Percentiles rank a stretch among this genome's conserved stretches.
Evolutionary conservation across 106 monocot genomes (phyloP).

Genomic region (Agapanthus africanus): DNA sequence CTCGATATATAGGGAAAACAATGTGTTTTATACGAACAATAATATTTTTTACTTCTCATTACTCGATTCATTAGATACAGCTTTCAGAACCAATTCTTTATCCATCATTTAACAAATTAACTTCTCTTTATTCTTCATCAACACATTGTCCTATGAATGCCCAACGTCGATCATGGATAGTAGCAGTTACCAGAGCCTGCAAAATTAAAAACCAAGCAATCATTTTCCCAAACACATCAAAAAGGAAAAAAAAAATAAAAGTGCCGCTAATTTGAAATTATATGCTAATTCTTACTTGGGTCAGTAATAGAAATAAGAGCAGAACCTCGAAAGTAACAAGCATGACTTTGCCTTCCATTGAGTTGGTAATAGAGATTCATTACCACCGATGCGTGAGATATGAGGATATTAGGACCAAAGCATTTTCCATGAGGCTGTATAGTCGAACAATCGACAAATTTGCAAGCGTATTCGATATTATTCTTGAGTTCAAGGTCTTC

Average conservation of each 20-base stretch:
- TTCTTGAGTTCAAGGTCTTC: constrained; percentile 15
- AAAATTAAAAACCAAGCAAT: background rate
- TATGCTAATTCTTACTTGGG: background rate
- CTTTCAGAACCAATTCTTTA: too few species aligned
- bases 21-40: too few species aligned
- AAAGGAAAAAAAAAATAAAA: too few species aligned
- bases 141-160: too few species aligned
- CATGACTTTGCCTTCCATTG: background rate
- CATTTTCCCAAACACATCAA: too few species aligned
- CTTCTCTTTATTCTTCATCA: too few species aligned
- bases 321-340: background rate
- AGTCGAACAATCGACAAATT: constrained; percentile 22
- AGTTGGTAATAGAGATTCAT: constrained; percentile 9
- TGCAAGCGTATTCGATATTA: constrained; percentile 23
- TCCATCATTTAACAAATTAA: too few species aligned
- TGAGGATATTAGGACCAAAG: background rate
- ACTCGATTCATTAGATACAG: too few species aligned
- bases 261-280: too few species aligned
- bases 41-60: too few species aligned
- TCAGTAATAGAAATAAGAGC: background rate
- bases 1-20: too few species aligned
- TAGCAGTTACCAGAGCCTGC: background rate
- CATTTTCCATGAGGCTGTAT: constrained; percentile 15
- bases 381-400: constrained; percentile 7
- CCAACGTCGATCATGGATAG: too few species aligned